Evolutionary conservation across 352 stramenopile species (phyloP), one percentile per base, ranked within the genome.

Genomic region (Blastocystis sp.): DNA sequence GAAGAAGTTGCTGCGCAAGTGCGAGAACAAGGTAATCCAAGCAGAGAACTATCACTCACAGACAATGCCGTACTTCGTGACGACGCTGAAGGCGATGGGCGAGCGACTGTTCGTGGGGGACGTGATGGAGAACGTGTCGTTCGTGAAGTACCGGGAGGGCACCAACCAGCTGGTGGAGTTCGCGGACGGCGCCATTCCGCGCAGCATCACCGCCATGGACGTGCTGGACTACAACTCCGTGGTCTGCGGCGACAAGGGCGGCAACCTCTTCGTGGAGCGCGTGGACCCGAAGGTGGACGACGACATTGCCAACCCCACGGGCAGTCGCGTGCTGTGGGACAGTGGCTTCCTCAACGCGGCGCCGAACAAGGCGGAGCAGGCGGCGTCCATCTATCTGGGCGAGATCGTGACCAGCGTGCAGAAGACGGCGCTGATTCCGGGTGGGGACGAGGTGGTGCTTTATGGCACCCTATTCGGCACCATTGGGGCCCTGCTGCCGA

Each of bases 1-100:
- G 92, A 97, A 96, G 62, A 98, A 99, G 89, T 92, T 99, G 89
- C 90, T 99, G 43, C 95, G 96, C 89, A 99, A 99, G 92, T 98
- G 96, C 88, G 96, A 99, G 91, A 96, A 96, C 87, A 94, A 94
- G 86, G 94, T 87, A 53, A 40, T 60, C 43, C 9, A 77, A 62
- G 41, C 14, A 56, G 62, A 65, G 93, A 7, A 19, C 2, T 21
- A 14, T 86, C 7, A 21, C 14, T 23, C 4, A 17, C 23, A 88
- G 77, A 62, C 61, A 62, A 86, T 93, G 40, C 92, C 92, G 19
- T 93, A 94, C 0, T 93, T 95, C 89, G 90, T 98, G n/a, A 94
- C 96, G 62, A 95, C 94, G 14, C 89, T 99, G 19, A 96, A 97
- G 90, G 92, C 94, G 53, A 91, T 94, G 19, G 95, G 95, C 1